Evolutionary conservation across 768 basidiomycete species (phyloP).

Genomic region (Chiua virens): DNA sequence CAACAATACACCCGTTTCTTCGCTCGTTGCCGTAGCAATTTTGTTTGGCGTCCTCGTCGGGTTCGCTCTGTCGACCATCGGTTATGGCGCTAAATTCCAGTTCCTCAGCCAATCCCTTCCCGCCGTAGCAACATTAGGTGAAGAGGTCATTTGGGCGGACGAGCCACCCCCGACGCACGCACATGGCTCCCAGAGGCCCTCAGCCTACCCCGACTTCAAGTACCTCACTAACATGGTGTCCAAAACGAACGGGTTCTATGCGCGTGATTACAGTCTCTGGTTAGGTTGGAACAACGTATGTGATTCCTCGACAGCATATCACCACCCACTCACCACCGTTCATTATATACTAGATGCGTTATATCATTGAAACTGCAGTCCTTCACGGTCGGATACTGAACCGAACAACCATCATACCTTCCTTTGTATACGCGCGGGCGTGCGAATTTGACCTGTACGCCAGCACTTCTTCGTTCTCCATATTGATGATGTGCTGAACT

Average conservation of each 20-base stretch:
- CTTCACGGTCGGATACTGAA: conserved; percentile 44
- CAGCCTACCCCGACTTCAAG: conserved; percentile 28
- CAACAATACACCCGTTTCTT: neutral
- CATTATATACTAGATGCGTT: conserved; percentile 38
- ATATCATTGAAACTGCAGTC: conserved; percentile 47
- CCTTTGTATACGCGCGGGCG: conserved; percentile 46
- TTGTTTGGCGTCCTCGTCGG: conserved; percentile 30
- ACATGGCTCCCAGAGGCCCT: neutral
- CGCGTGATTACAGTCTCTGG: conserved; percentile 46
- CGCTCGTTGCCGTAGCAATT: conserved; percentile 21
- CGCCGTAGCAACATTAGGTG: conserved; percentile 2
- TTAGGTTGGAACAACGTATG: conserved; percentile 52
- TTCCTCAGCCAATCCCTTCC: conserved; percentile 18
- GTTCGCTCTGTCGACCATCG: conserved; percentile 21
- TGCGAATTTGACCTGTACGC: conserved; percentile 40
- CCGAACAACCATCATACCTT: conserved; percentile 44
- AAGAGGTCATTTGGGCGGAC: conserved; percentile 14
- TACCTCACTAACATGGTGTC: conserved; percentile 35
- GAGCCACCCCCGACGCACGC: neutral
- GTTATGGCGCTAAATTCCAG: conserved; percentile 12
- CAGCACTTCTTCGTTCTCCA: neutral
- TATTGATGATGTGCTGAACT: neutral
- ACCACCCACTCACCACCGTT: neutral
- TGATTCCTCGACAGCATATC: neutral
- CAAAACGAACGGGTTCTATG: conserved; percentile 44